These are phyloP conservation scores for Tetrapyrgos nigripes DNA, from an alignment of 1,284 basidiomycete genomes.

Conservation along the genomic window DNA sequence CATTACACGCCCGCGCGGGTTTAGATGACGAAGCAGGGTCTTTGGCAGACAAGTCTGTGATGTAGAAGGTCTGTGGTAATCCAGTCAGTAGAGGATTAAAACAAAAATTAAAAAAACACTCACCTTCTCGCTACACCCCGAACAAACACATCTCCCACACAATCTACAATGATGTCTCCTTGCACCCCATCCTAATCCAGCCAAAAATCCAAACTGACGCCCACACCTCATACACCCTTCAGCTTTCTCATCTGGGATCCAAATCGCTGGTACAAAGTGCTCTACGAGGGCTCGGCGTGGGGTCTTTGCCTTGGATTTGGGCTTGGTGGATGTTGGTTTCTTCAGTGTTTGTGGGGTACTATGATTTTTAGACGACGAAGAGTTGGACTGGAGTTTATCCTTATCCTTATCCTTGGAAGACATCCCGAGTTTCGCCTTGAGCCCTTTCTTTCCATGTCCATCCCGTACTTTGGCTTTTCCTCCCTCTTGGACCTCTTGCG, in stretches of 20 bases:
- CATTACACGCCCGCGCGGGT: constrained; percentile 82
- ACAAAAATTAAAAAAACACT: constrained; percentile 25
- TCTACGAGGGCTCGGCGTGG: constrained; percentile 71
- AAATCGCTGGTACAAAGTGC: constrained; percentile 90
- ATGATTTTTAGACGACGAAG: too few species aligned
- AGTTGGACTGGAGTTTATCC: too few species aligned
- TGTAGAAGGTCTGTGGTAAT: constrained; percentile 73
- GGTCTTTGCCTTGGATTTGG: constrained; percentile 26
- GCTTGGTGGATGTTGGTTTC: too few species aligned
- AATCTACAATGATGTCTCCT: constrained; percentile 90
- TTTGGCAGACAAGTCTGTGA: constrained; percentile 60
- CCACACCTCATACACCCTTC: constrained; percentile 86
- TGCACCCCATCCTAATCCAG: constrained; percentile 43
- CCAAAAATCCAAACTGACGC: constrained; percentile 73
- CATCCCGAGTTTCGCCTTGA: too few species aligned
- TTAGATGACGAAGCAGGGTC: constrained; percentile 49
- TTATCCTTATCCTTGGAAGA: too few species aligned
- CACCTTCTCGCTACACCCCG: constrained; percentile 81
- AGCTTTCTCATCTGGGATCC: constrained; percentile 89
- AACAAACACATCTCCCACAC: constrained; percentile 89
- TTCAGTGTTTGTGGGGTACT: too few species aligned
- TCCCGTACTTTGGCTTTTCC: constrained; percentile 22
- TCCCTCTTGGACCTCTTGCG: constrained; percentile 8
- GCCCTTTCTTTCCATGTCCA: constrained; percentile 28
- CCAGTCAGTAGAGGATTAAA: constrained; percentile 1